phyloP scores from a whole-genome alignment of 2,329 filamentous ascomycete genomes.

The Cladophialophora immunda region DNA sequence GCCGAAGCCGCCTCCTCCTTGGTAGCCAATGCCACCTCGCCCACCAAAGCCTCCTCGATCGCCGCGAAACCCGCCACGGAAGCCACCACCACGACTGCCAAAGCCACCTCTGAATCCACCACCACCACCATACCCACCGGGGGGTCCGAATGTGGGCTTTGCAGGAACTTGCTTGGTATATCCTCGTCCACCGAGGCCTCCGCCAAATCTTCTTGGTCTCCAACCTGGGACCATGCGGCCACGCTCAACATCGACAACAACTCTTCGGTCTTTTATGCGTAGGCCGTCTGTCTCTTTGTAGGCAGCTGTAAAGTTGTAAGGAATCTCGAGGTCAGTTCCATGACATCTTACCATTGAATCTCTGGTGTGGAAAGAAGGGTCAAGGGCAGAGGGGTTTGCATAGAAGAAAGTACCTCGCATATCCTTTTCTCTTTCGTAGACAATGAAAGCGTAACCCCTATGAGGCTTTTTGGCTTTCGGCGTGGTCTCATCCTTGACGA shows the following conservation, averaged over 20 bases:
- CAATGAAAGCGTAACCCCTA: slow-evolving; percentile 93
- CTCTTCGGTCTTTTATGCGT: slow-evolving; percentile 87
- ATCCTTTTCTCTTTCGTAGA: slow-evolving; percentile 96
- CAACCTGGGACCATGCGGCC: slow-evolving; percentile 93
- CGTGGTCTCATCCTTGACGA: slow-evolving; percentile 81
- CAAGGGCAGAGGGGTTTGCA: slow-evolving; percentile 43
- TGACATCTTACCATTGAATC: slow-evolving; percentile 40
- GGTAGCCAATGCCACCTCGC: slow-evolving; percentile 64
- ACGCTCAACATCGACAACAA: slow-evolving; percentile 95
- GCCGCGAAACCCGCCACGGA: slow-evolving; percentile 54
- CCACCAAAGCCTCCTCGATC: slow-evolving; percentile 49
- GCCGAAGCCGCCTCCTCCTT: slow-evolving; percentile 64
- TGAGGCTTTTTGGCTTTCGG: slow-evolving; percentile 83
- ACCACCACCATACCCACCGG: slow-evolving; percentile 64
- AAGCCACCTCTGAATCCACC: slow-evolving; percentile 64
- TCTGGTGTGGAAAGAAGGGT: slow-evolving; percentile 35
- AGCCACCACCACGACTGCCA: slow-evolving; percentile 56
- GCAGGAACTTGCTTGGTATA: slow-evolving; percentile 85
- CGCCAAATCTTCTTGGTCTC: slow-evolving; percentile 90
- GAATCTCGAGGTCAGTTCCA: slow-evolving; percentile 48
- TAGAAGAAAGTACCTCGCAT: slow-evolving; percentile 87
- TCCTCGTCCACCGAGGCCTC: slow-evolving; percentile 88
- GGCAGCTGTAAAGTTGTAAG: slow-evolving; percentile 74
- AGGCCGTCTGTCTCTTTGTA: slow-evolving; percentile 88
- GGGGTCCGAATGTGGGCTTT: slow-evolving; percentile 72